Conservation (phyloP, 2,329 filamentous ascomycete species). For the Hypomyces perniciosus region DNA sequence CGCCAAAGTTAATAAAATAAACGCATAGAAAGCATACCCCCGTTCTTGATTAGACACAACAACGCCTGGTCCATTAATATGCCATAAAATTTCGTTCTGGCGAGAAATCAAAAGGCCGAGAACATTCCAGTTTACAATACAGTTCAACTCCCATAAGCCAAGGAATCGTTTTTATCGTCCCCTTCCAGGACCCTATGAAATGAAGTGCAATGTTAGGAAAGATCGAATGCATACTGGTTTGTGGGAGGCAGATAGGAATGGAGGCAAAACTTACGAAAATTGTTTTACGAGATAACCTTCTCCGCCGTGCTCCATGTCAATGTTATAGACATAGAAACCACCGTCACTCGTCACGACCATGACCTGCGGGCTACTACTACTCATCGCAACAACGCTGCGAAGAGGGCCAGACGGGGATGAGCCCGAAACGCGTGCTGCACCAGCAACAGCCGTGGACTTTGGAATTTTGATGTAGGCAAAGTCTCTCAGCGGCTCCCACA, state of each 20-base stretch:
- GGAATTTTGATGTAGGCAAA: constrained; percentile 97
- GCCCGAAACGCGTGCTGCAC: constrained; percentile 19
- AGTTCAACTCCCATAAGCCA: constrained; percentile 33
- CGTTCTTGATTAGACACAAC: no score
- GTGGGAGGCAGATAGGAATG: background rate
- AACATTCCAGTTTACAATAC: no score
- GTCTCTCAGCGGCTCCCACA: constrained; percentile 92
- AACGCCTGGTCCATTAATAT: no score
- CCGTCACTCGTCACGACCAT: constrained; percentile 98
- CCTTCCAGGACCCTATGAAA: constrained; percentile 44
- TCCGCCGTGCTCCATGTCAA: constrained; percentile 89
- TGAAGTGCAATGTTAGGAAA: background rate
- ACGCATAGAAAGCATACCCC: no score
- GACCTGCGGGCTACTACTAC: constrained; percentile 85
- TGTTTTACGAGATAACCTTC: constrained; percentile 89
- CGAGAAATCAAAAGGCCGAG: no score
- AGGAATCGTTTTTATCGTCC: constrained; percentile 49
- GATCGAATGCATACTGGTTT: background rate
- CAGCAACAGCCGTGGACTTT: constrained; percentile 37
- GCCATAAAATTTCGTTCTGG: no score
- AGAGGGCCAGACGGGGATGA: constrained; percentile 47
- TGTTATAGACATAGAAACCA: constrained; percentile 88
- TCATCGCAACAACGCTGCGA: constrained; percentile 94
- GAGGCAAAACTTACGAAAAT: constrained; percentile 65
- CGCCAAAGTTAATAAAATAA: background rate